These are phyloP conservation scores for Elongisporangium undulatum DNA, from an alignment of 352 stramenopile species.

Conservation along the genomic window DNA sequence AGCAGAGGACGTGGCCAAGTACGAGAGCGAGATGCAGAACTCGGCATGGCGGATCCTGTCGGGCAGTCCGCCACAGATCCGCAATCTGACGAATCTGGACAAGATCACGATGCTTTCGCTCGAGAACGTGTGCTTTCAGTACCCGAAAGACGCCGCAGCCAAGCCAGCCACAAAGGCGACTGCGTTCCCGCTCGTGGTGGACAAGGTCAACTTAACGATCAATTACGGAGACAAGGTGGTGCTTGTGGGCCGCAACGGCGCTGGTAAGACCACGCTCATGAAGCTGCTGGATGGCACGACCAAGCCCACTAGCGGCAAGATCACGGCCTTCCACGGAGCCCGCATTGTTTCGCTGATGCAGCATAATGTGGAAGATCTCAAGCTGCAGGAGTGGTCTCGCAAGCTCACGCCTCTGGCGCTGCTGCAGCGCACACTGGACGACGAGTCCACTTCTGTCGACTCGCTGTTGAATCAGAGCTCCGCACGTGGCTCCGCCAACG, in stretches of 20 bases:
- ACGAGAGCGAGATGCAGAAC: conserved; percentile 23
- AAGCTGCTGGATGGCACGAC: conserved; percentile 90
- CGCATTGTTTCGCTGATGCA: conserved; percentile 54
- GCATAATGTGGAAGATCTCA: conserved; percentile 58
- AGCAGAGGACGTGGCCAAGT: conserved; percentile 39
- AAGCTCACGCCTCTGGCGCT: conserved; percentile 38
- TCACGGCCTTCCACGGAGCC: conserved; percentile 44
- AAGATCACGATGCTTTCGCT: conserved; percentile 50
- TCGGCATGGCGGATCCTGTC: conserved; percentile 41
- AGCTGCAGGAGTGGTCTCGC: conserved; percentile 41
- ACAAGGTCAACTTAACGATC: conserved; percentile 68
- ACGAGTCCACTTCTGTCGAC: conserved; percentile 13
- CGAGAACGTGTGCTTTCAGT: conserved; percentile 47
- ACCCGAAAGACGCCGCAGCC: conserved; percentile 8
- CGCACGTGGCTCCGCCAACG: conserved; percentile 1
- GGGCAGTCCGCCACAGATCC: conserved; percentile 40
- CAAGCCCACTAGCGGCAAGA: conserved; percentile 29
- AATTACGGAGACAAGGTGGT: conserved; percentile 81
- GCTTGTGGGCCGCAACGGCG: conserved; percentile 82
- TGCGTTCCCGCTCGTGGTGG: conserved; percentile 29
- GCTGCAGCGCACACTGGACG: conserved; percentile 27
- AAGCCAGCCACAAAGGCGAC: conserved; percentile 12
- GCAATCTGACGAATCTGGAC: conserved; percentile 42
- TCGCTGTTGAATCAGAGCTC: background rate
- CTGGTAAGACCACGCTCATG: conserved; percentile 92